A percentile compares a stretch with the other conserved stretches of the same genome.
Evolutionary conservation across 2,329 filamentous ascomycete species (phyloP).

Genomic region (Sarocladium oryzae): DNA sequence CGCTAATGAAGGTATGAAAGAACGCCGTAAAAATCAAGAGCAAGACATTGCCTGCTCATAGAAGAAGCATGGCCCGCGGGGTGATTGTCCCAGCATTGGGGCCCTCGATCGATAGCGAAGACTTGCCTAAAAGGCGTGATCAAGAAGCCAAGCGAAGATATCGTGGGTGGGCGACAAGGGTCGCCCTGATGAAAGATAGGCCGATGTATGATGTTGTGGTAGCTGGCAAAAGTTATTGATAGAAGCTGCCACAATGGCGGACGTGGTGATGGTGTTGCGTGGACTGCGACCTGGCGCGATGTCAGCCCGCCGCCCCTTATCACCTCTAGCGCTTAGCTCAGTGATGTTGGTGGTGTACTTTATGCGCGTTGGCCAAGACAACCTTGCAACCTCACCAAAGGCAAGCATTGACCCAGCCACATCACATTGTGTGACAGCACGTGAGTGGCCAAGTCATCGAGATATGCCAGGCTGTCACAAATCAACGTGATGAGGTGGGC

Average conservation of each 20-base stretch:
- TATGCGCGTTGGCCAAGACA: conserved; percentile 4
- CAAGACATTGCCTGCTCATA: not conserved
- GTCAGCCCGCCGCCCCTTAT: conserved; percentile 1
- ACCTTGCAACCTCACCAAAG: conserved; percentile 1
- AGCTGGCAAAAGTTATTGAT: not conserved
- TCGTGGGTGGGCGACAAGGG: not conserved
- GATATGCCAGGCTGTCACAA: too few species aligned
- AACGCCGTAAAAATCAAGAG: conserved; percentile 9
- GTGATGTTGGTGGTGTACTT: conserved; percentile 1
- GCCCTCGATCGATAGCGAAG: not conserved
- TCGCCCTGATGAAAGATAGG: not conserved
- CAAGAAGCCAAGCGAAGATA: not conserved
- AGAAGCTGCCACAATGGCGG: not conserved
- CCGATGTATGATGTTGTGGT: not conserved
- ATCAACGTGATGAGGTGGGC: too few species aligned
- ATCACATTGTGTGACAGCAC: not conserved
- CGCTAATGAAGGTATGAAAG: conserved; percentile 17
- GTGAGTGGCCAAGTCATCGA: not conserved
- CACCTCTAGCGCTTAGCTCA: not conserved
- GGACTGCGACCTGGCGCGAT: not conserved
- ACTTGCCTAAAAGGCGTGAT: not conserved
- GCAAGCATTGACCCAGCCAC: not conserved
- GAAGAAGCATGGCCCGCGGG: not conserved
- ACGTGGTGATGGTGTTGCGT: not conserved
- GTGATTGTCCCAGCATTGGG: not conserved